These are phyloP conservation scores for Heterobasidion irregulare DNA, from an alignment of 1,284 basidiomycete species.

Conservation along the genomic window DNA sequence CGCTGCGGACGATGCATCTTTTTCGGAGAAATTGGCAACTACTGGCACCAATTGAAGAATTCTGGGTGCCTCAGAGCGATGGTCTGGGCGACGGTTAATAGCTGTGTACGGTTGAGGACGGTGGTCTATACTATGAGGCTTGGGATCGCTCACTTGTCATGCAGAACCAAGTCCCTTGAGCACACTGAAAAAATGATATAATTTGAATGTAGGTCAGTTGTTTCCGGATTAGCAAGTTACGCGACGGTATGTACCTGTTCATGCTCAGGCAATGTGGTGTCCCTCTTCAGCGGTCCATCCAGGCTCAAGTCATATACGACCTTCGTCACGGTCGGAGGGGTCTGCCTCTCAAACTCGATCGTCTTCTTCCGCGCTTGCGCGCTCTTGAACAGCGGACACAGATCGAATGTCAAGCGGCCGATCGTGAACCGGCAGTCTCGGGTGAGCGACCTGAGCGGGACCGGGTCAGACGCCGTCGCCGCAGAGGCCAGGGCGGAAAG, in stretches of 20 bases:
- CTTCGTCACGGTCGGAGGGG: conserved; percentile 24
- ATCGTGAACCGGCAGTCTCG: conserved; percentile 20
- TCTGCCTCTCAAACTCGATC: conserved; percentile 15
- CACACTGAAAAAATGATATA: conserved; percentile 16
- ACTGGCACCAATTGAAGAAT: conserved; percentile 34
- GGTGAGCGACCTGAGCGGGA: neutral
- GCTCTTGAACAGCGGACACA: conserved; percentile 22
- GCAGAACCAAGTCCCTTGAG: conserved; percentile 27
- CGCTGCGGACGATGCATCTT: neutral
- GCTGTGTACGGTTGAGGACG: conserved; percentile 10
- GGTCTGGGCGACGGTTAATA: conserved; percentile 27
- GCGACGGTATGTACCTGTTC: conserved; percentile 18
- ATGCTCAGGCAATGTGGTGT: conserved; percentile 14
- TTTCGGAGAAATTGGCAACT: conserved; percentile 13
- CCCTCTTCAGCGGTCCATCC: conserved; percentile 16
- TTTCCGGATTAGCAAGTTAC: neutral
- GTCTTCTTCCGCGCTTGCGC: conserved; percentile 13
- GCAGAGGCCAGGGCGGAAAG: neutral
- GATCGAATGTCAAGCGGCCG: conserved; percentile 16
- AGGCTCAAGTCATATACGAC: conserved; percentile 21
- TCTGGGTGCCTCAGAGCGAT: conserved; percentile 27
- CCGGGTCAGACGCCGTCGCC: neutral
- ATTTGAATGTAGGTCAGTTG: conserved; percentile 1
- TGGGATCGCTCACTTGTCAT: conserved; percentile 18
- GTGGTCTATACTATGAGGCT: no score